These are phyloP conservation scores for Thelonectria blattea DNA, from an alignment of 2,329 filamentous ascomycete genomes.

Conservation along the genomic window DNA sequence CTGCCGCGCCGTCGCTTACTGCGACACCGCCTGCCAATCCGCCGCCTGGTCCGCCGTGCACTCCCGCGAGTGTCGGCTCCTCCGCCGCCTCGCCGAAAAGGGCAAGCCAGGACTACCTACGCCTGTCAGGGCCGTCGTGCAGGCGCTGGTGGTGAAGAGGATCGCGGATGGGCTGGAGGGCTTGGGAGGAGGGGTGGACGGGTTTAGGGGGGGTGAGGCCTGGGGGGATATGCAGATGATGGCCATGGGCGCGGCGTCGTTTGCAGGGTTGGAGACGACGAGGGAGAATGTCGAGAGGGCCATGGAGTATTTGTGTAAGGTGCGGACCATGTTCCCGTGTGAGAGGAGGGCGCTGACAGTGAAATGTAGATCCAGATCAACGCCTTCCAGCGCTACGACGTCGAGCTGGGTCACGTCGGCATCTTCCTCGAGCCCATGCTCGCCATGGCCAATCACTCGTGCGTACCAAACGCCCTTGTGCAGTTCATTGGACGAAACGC, in stretches of 20 bases:
- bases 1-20: slow-evolving; percentile 62
- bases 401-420: slow-evolving; percentile 58
- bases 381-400: slow-evolving; percentile 62
- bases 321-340: slow-evolving; percentile 29
- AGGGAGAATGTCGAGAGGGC: slow-evolving; percentile 48
- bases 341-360: too few species aligned
- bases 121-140: slow-evolving; percentile 59
- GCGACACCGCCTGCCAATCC: slow-evolving; percentile 58
- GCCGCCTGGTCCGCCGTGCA: slow-evolving; percentile 60
- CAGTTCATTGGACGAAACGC: slow-evolving; percentile 60
- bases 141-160: slow-evolving; percentile 52
- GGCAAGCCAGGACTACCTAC: slow-evolving; percentile 53
- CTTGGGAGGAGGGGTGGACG: slow-evolving; percentile 55
- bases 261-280: slow-evolving; percentile 47
- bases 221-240: slow-evolving; percentile 59
- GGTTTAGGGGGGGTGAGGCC: slow-evolving; percentile 43
- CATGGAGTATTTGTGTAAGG: slow-evolving; percentile 60
- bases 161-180: slow-evolving; percentile 42
- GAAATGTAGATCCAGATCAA: slow-evolving; percentile 64
- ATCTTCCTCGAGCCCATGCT: slow-evolving; percentile 62
- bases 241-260: slow-evolving; percentile 49
- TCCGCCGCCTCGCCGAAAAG: slow-evolving; percentile 40
- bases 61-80: slow-evolving; percentile 60
- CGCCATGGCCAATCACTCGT: slow-evolving; percentile 69
- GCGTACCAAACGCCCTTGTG: slow-evolving; percentile 64